These are phyloP conservation scores for Kazachstania viticola DNA, from an alignment of 805 yeast genomes.

Conservation along the genomic window DNA sequence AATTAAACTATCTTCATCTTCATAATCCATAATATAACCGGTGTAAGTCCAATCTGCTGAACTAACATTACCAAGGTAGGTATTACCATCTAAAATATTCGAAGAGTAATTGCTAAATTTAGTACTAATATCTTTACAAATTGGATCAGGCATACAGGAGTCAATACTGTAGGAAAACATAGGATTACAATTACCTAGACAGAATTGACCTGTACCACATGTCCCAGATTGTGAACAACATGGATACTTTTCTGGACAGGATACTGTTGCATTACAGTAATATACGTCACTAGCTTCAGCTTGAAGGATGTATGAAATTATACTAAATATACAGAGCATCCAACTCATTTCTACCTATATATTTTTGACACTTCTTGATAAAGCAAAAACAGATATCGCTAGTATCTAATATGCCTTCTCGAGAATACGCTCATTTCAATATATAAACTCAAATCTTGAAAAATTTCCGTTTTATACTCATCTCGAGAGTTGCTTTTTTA, in stretches of 20 bases:
- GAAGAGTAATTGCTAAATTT: conserved; percentile 29
- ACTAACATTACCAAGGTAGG: conserved; percentile 60
- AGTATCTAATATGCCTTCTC: no score
- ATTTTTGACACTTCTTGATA: no score
- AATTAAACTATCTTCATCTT: conserved; percentile 39
- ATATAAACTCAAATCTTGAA: no score
- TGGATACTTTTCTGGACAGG: conserved; percentile 72
- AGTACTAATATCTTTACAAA: conserved; percentile 42
- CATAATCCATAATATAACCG: conserved; percentile 45
- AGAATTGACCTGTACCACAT: conserved; percentile 63
- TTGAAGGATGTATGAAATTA: not conserved
- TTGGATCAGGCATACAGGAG: conserved; percentile 82
- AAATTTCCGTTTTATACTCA: no score
- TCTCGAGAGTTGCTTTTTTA: no score
- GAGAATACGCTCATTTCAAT: no score
- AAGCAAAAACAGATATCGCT: no score
- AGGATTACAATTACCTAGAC: conserved; percentile 86
- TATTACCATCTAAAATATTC: conserved; percentile 25
- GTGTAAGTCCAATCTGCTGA: conserved; percentile 56
- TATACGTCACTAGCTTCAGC: conserved; percentile 6
- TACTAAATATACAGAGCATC: not conserved
- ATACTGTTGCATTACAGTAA: conserved; percentile 40
- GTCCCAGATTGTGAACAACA: conserved; percentile 77
- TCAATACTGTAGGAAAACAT: conserved; percentile 43
- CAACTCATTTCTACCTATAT: not conserved